Conservation (phyloP, 306 rosid genomes). For the Castanopsis chinensis region DNA sequence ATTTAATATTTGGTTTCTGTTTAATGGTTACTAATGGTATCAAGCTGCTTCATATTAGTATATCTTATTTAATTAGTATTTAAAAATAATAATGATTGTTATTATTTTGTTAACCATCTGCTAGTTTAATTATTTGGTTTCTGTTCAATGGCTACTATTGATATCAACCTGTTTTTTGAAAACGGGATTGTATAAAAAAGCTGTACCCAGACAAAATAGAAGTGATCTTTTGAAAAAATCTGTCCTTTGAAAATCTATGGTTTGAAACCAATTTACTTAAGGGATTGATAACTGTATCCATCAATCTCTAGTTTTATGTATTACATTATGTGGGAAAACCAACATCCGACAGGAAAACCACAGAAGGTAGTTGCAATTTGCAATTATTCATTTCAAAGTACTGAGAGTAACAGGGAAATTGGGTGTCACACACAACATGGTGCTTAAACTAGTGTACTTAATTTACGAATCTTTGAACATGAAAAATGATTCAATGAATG, state of each 20-base stretch:
- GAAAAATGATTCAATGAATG: constrained; percentile 5
- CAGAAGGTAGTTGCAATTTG: background rate
- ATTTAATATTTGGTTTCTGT: too few species aligned
- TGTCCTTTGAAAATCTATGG: too few species aligned
- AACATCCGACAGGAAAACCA: too few species aligned
- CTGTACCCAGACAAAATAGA: too few species aligned
- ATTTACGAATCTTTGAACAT: background rate
- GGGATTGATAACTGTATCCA: background rate
- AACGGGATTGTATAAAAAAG: too few species aligned
- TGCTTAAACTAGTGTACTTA: constrained; percentile 7
- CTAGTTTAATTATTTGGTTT: background rate
- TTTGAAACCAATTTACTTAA: too few species aligned
- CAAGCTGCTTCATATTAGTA: background rate
- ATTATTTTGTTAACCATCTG: background rate
- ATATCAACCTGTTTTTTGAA: background rate
- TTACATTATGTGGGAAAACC: too few species aligned
- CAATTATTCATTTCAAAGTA: background rate
- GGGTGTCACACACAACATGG: background rate
- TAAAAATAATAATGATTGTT: background rate
- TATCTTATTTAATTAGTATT: background rate
- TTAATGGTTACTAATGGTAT: too few species aligned
- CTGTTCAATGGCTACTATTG: background rate
- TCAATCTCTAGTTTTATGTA: background rate
- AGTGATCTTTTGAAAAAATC: too few species aligned
- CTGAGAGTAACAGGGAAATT: background rate